Evolutionary conservation across 2,329 filamentous ascomycete genomes (phyloP), one percentile per base, ranked within the genome.

Genomic region (Venturia nashicola): DNA sequence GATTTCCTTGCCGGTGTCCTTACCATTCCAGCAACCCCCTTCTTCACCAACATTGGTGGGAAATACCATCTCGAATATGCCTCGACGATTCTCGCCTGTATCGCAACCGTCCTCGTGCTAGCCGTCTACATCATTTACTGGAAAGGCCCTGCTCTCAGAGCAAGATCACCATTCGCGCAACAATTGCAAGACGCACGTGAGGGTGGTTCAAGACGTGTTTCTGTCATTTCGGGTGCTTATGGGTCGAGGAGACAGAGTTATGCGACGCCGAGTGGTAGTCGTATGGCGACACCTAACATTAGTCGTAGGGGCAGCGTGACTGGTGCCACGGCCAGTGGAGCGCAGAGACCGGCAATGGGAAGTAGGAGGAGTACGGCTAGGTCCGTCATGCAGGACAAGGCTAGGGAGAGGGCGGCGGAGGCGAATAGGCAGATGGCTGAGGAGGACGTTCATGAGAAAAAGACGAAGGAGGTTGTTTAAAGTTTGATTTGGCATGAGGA

Each of bases 1-100:
- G 88, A 91, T 70, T 86, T 91, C 73, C 76, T 91, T 0, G 88
- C 88, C 1, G 88, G 88, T 73, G 79, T 90, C 8, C 81, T 89
- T 1, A 88, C 87, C 0, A 78, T 90, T 61, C 86, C 62, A 6
- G 65, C 65, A 5, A 61, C 46, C 23, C 65, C 62, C 18, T 64
- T 64, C 43, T 64, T 62, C 62, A 40, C 39, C 27, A 64, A 64
- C 34, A 64, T 64, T 23, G 62, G 62, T 39, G 62, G 65, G 61
- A 75, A 54, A 74, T 79, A 70, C 71, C 84, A 74, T 60, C 69
- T 76, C 5, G 78, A 82, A 39, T 78, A 78, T 66, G 83, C 84
- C 0, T 83, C 81, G 34, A 82, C 81, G 0, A 78, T 85, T n/a
- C 77, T 86, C 0, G 81, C 78, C 16, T 76, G 72, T 40, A 72